Evolutionary conservation across 1,284 basidiomycete species (phyloP), one percentile per base, ranked within the genome.

Genomic region (Trametes pubescens): DNA sequence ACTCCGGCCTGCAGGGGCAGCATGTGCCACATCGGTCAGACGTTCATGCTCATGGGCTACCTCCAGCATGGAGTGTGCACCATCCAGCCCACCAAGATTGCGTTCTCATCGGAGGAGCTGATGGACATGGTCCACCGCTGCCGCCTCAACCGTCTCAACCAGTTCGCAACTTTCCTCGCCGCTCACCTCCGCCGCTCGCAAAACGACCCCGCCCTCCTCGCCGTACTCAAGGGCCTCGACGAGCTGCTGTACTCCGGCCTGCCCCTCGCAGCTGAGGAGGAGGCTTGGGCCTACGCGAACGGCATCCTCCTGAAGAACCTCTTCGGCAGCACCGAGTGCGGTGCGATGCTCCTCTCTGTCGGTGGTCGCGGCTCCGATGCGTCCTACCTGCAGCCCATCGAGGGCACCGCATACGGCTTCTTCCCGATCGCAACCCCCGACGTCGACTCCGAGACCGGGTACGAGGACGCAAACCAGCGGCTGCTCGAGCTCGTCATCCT

Each of bases 261-360:
- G 8, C 59, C 68, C 14, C 67, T 76, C 1, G 68, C 74, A 1
- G 52, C 57, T 5, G 75, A 75, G 24, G 73, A 76, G 32, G 89
- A 90, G 73, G 81, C 83, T 22, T 91, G 84, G 80, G 88, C 86
- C 32, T 80, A 81, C 67, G 76, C 78, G 57, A 84, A 85, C 64
- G 84, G 83, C 38, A 80, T 91, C 65, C 84, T 80, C 65, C 72
- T 91, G 53, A 82, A 79, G 85, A 91, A 90, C 72, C 79, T 90
- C 18, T 91, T 91, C 72, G 89, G 89, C n/a, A 90, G 84, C 75
- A 91, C 89, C 5, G 90, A 91, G 78, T 84, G 87, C 69, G 89
- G 89, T 47, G 86, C 84, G 0, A 88, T 89, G 81, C 78, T 91
- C 65, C 73, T 86, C 29, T 86, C 87, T 38, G 69, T 80, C 29